Conservation (phyloP, 441 rosid species). For the Gossypium schwendimanii region DNA sequence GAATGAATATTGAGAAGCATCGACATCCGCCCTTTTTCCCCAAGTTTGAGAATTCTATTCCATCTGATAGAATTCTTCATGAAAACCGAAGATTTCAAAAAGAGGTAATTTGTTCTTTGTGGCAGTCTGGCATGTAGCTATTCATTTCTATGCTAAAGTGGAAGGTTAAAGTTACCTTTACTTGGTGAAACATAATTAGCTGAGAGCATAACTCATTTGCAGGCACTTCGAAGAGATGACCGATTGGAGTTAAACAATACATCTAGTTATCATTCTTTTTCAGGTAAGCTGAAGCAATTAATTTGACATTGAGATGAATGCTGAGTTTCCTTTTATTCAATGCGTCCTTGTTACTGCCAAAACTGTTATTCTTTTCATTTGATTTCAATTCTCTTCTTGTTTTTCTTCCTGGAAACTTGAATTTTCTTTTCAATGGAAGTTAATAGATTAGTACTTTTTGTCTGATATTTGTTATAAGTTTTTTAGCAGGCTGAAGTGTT, state of each 20-base stretch:
- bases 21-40: slow-evolving; percentile 63
- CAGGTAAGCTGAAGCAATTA: slow-evolving; percentile 40
- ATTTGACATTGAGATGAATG: not conserved
- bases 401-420: not conserved
- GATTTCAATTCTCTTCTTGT: not conserved
- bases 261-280: slow-evolving; percentile 49
- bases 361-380: not conserved
- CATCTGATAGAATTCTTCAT: slow-evolving; percentile 61
- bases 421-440: not conserved
- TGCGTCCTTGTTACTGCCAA: not conserved
- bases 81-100: slow-evolving; percentile 72
- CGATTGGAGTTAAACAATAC: slow-evolving; percentile 49
- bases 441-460: not conserved
- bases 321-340: slow-evolving; percentile 4
- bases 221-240: slow-evolving; percentile 72
- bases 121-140: not conserved
- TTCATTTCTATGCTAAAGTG: not conserved
- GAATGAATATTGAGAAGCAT: slow-evolving; percentile 55
- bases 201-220: slow-evolving; percentile 29
- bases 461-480: not conserved
- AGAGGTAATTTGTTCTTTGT: slow-evolving; percentile 44
- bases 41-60: slow-evolving; percentile 59
- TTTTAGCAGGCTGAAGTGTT: not conserved
- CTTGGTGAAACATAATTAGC: slow-evolving; percentile 6
- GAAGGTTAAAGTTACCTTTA: slow-evolving; percentile 12